Percentiles rank a stretch among this genome's conserved stretches.
Evolutionary conservation across 257 asterid species (phyloP).

Genomic region (Echium plantagineum): DNA sequence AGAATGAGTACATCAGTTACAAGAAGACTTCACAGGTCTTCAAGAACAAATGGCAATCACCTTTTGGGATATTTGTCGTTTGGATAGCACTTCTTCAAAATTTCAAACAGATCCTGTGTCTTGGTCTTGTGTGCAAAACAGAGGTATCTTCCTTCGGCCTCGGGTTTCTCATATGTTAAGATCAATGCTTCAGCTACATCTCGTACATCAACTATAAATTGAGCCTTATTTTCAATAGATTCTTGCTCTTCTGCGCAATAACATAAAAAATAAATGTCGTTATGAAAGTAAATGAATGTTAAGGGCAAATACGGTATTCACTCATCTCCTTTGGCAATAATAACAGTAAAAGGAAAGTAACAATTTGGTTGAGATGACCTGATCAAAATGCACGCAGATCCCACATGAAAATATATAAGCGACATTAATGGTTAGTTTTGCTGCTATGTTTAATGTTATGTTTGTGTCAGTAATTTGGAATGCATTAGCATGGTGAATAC

Average conservation of each 20-base stretch:
- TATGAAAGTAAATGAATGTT: background rate
- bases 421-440: too few species aligned
- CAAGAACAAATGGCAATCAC: conserved; percentile 12
- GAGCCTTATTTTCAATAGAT: conserved; percentile 24
- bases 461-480: too few species aligned
- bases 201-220: conserved; percentile 49
- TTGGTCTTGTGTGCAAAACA: conserved; percentile 33
- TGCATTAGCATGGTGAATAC: too few species aligned
- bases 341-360: too few species aligned
- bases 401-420: too few species aligned
- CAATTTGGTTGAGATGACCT: background rate
- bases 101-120: conserved; percentile 33
- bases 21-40: background rate
- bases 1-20: background rate
- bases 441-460: too few species aligned
- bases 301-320: background rate
- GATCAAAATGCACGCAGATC: background rate
- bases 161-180: conserved; percentile 43
- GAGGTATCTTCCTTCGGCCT: conserved; percentile 66
- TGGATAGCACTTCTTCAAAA: conserved; percentile 39
- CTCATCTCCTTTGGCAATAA: too few species aligned
- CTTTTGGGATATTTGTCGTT: conserved; percentile 54
- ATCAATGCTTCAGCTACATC: conserved; percentile 54
- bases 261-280: background rate
- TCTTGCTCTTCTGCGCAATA: conserved; percentile 41